Evolutionary conservation across 2,329 filamentous ascomycete species (phyloP), one percentile per base, ranked within the genome.

Genomic region (Colletotrichum viniferum): DNA sequence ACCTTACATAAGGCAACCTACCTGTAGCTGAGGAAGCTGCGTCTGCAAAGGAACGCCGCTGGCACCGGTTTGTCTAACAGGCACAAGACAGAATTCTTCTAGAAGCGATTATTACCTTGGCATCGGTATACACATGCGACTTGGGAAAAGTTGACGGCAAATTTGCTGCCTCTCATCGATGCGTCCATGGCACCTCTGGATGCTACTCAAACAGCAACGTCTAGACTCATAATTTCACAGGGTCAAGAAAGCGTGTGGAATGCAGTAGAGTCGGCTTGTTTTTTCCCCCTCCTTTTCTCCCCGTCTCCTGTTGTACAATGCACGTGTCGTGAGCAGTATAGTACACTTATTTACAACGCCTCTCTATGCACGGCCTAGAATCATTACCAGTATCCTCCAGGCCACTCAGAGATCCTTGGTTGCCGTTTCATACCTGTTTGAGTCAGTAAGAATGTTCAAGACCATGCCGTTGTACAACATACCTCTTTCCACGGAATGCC

Each of bases 401-500:
- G n/a, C 32, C 21, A 21, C 61, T 66, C 64, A 76, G n/a, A 73
- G 69, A 26, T 90, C 87, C 81, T 89, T 92, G 65, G 84, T 89
- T 7, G 89, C 91, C 34, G 93, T 89, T 85, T 95, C 93, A 78
- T 95, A 91, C 81, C 90, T 91, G 77, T 32, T 30, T 43, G 12
- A 61, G 81, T 88, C 81, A 88, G 85, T 74, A 16, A 10, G 16
- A 12, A 3, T 12, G 73, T 56, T 32, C 21, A 62, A 30, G 13
- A 28, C 38, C 13, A 64, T 16, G 21, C 76, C 43, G 65, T 85
- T 52, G n/a, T 52, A 52, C 43, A 21, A 21, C 91, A 80, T 91
- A 98, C 92, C 96, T 94, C 92, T 99, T 99, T 80, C 97, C 97
- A 86, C 97, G 92, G 88, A 99, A 99, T 16, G 94, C 96, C 95